Evolutionary conservation across 2,329 filamentous ascomycete genomes (phyloP).

Genomic region (Cytospora mali): DNA sequence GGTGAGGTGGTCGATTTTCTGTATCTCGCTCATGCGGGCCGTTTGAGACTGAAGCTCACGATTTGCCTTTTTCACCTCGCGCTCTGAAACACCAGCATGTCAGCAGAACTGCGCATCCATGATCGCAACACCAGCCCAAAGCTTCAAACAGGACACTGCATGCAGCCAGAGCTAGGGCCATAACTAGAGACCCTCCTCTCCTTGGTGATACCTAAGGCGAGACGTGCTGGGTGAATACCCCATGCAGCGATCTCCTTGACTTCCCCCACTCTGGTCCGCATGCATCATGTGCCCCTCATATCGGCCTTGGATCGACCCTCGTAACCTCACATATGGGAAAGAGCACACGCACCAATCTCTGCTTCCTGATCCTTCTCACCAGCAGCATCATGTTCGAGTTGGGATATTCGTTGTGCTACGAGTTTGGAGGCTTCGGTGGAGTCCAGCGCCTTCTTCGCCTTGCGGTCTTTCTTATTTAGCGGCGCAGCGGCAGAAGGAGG

Average conservation of each 20-base stretch:
- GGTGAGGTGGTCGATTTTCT: slow-evolving; percentile 87
- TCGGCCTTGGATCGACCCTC: slow-evolving; percentile 4
- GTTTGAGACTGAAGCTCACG: slow-evolving; percentile 87
- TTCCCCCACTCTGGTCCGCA: slow-evolving; percentile 12
- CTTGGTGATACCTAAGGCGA: not conserved
- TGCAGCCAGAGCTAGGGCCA: not conserved
- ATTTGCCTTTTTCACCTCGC: slow-evolving; percentile 91
- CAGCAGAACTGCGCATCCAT: slow-evolving; percentile 26
- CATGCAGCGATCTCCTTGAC: not conserved
- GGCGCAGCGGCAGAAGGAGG: slow-evolving; percentile 51
- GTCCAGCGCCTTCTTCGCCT: slow-evolving; percentile 82
- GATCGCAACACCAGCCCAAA: not conserved
- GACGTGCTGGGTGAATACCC: slow-evolving; percentile 4
- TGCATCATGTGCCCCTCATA: slow-evolving; percentile 12
- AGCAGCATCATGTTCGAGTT: slow-evolving; percentile 89
- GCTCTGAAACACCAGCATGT: slow-evolving; percentile 60
- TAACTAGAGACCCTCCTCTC: not conserved
- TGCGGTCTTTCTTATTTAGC: slow-evolving; percentile 78
- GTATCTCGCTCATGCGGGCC: slow-evolving; percentile 88
- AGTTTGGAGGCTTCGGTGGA: slow-evolving; percentile 89
- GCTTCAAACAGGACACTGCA: not conserved
- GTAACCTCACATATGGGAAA: slow-evolving; percentile 17
- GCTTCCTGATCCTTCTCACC: slow-evolving; percentile 94
- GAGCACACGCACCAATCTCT: slow-evolving; percentile 73
- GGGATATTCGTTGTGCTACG: slow-evolving; percentile 89